Conservation (phyloP, 345 rosid species). For the Mangifera indica region DNA sequence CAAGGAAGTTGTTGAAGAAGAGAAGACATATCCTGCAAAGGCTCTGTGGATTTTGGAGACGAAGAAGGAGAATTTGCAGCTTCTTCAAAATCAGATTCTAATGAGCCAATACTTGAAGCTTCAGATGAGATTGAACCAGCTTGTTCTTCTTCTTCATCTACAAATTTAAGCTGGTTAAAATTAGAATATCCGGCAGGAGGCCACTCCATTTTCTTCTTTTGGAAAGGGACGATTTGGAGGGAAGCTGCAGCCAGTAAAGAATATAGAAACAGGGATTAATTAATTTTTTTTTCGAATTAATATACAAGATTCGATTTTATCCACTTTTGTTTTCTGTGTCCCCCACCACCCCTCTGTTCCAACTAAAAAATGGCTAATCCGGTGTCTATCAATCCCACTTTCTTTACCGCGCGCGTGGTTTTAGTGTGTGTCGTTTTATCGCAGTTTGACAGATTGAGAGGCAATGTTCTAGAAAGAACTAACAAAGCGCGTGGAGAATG, state of each 20-base stretch:
- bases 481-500: no score
- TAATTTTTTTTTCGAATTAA: no score
- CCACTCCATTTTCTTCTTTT: no score
- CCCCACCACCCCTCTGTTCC: background rate
- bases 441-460: no score
- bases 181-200: no score
- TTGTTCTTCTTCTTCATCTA: background rate
- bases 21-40: conserved; percentile 15
- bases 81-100: background rate
- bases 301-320: conserved; percentile 15
- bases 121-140: background rate
- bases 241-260: no score
- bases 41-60: background rate
- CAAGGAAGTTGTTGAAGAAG: conserved; percentile 7
- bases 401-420: background rate
- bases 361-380: background rate
- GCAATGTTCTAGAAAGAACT: no score
- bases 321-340: background rate
- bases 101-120: background rate
- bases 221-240: background rate
- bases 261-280: no score
- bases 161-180: no score
- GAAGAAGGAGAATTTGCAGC: background rate
- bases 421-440: background rate
- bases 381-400: background rate